Evolutionary conservation across 768 basidiomycete species (phyloP).

Genomic region (Flagelloscypha sp.): DNA sequence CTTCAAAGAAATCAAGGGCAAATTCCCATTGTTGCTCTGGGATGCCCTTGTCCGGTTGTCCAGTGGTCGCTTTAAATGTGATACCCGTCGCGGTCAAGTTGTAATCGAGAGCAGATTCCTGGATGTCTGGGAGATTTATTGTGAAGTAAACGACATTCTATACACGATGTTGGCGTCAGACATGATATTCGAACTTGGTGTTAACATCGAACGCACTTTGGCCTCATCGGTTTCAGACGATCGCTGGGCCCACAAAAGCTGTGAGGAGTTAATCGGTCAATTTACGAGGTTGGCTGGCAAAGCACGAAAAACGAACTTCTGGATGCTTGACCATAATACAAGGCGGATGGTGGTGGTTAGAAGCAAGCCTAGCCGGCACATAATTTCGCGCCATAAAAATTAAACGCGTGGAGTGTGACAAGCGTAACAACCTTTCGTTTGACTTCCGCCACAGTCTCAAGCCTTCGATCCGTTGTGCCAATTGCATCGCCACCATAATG

Average conservation of each 20-base stretch:
- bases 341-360: too few relatives aligned
- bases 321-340: too few relatives aligned
- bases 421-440: too few relatives aligned
- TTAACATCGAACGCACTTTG: conserved; percentile 44
- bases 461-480: neutral
- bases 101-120: conserved; percentile 48
- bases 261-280: conserved; percentile 65
- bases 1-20: conserved; percentile 64
- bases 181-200: too few relatives aligned
- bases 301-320: too few relatives aligned
- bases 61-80: conserved; percentile 57
- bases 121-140: conserved; percentile 73
- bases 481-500: conserved; percentile 26
- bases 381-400: too few relatives aligned
- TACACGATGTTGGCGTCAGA: conserved; percentile 13
- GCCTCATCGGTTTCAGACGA: conserved; percentile 54
- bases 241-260: conserved; percentile 92
- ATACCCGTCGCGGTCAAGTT: conserved; percentile 48
- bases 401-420: too few relatives aligned
- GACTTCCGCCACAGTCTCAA: conserved; percentile 5
- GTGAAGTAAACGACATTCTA: conserved; percentile 87
- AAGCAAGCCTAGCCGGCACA: too few relatives aligned
- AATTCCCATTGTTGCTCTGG: conserved; percentile 66
- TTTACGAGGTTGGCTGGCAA: too few relatives aligned
- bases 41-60: conserved; percentile 39